Percentiles rank a stretch among this genome's conserved stretches.
These are phyloP conservation scores for Chlorella sorokiniana DNA, from an alignment of 139 green algal genomes.

Conservation along the genomic window DNA sequence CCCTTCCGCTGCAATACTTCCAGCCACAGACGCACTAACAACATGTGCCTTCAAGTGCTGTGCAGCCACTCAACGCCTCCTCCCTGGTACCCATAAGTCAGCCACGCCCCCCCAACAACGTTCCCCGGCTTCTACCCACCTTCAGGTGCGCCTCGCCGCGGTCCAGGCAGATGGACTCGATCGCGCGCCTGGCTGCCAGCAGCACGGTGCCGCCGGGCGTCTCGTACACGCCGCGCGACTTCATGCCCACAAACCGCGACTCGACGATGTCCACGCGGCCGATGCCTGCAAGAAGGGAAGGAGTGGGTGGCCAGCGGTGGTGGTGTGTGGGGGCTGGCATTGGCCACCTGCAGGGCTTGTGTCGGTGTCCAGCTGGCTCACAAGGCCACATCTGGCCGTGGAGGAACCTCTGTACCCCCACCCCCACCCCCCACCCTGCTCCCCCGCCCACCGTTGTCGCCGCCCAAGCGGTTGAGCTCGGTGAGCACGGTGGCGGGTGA, in stretches of 20 bases:
- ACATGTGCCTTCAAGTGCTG: no score
- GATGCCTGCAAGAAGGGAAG: slow-evolving; percentile 56
- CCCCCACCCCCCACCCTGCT: no score
- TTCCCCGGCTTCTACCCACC: slow-evolving; percentile 21
- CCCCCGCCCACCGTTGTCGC: slow-evolving; percentile 46
- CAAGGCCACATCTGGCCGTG: no score
- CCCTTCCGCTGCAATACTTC: neutral
- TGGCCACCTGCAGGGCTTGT: no score
- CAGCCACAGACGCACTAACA: no score
- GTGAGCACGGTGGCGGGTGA: slow-evolving; percentile 90
- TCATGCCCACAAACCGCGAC: slow-evolving; percentile 97
- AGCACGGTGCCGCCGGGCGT: slow-evolving; percentile 97
- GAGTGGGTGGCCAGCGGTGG: neutral
- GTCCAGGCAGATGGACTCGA: slow-evolving; percentile 93
- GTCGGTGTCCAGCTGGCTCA: no score
- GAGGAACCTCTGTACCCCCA: no score
- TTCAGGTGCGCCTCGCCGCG: slow-evolving; percentile 93
- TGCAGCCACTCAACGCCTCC: no score
- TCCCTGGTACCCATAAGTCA: neutral
- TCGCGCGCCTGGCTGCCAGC: slow-evolving; percentile 80
- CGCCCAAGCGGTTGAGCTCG: slow-evolving; percentile 91
- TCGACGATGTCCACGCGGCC: slow-evolving; percentile 97
- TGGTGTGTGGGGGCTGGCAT: neutral
- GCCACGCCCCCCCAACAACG: neutral
- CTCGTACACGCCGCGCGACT: slow-evolving; percentile 96